phyloP scores from a whole-genome alignment of 495 filamentous ascomycete species.

The Penicillium parvum region DNA sequence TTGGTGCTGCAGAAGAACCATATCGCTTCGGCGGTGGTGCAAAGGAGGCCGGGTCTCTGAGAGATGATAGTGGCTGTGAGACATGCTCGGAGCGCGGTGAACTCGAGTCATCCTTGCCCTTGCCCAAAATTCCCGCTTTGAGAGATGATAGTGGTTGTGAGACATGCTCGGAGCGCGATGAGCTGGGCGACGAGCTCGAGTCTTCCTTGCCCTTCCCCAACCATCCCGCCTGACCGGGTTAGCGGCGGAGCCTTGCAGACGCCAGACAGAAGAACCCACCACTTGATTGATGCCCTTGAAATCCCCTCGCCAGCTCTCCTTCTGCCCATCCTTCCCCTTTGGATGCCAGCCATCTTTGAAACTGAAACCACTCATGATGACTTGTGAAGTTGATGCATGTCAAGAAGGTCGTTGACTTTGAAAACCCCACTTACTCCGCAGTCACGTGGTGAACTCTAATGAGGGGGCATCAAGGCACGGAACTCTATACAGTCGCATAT shows the following conservation, averaged over 20 bases:
- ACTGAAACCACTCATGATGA: slow-evolving; percentile 47
- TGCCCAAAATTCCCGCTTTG: no score
- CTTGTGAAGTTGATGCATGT: background rate
- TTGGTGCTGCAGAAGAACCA: slow-evolving; percentile 44
- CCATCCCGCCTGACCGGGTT: slow-evolving; percentile 20
- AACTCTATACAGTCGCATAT: background rate
- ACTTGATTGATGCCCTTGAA: slow-evolving; percentile 59
- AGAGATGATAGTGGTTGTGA: slow-evolving; percentile 71
- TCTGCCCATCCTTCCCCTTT: slow-evolving; percentile 49
- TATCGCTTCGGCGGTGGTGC: slow-evolving; percentile 78
- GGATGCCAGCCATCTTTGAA: slow-evolving; percentile 59
- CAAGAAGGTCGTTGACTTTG: background rate
- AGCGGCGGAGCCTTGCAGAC: slow-evolving; percentile 3
- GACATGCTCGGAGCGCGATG: slow-evolving; percentile 43
- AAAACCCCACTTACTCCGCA: slow-evolving; percentile 4
- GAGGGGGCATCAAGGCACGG: background rate
- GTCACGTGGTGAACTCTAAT: background rate
- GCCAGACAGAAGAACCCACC: slow-evolving; percentile 28
- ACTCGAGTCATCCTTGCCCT: slow-evolving; percentile 44
- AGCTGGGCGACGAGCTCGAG: slow-evolving; percentile 14
- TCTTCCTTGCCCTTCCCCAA: slow-evolving; percentile 50
- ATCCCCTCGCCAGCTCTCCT: slow-evolving; percentile 55
- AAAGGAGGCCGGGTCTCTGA: slow-evolving; percentile 81
- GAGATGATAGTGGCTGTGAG: slow-evolving; percentile 63
- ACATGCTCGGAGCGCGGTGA: slow-evolving; percentile 42